Conservation (phyloP, 805 yeast species). For the Pichia rugopelliculosa region DNA sequence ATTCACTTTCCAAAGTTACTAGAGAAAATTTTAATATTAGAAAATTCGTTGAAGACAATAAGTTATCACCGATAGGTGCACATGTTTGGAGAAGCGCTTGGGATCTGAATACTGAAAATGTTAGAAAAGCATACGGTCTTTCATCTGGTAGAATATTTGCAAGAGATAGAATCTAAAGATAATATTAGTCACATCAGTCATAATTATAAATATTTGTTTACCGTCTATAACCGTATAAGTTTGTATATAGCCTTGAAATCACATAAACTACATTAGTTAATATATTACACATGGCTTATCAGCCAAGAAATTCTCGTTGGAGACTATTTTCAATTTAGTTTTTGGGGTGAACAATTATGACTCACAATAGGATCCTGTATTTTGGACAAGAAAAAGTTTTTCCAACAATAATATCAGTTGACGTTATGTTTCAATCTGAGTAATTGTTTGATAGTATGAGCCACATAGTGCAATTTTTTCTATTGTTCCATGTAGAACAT, state of each 20-base stretch:
- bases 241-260: background rate
- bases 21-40: slow-evolving; percentile 66
- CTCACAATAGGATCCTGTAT: background rate
- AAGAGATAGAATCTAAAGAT: slow-evolving; percentile 38
- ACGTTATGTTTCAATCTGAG: background rate
- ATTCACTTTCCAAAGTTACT: slow-evolving; percentile 17
- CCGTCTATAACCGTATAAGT: background rate
- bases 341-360: too few relatives aligned
- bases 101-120: slow-evolving; percentile 64
- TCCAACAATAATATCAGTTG: background rate
- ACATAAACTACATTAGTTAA: background rate
- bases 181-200: too few relatives aligned
- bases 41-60: slow-evolving; percentile 46
- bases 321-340: too few relatives aligned
- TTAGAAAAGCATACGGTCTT: slow-evolving; percentile 68
- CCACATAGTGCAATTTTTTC: background rate
- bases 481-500: background rate
- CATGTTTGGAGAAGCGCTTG: slow-evolving; percentile 83
- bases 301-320: too few relatives aligned
- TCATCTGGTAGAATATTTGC: slow-evolving; percentile 70
- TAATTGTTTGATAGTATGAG: too few relatives aligned
- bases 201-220: background rate
- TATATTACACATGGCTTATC: too few relatives aligned
- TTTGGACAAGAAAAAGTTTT: too few relatives aligned
- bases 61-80: slow-evolving; percentile 78